phyloP scores from a whole-genome alignment of 441 rosid genomes.

The Pelargonium cotyledonis region DNA sequence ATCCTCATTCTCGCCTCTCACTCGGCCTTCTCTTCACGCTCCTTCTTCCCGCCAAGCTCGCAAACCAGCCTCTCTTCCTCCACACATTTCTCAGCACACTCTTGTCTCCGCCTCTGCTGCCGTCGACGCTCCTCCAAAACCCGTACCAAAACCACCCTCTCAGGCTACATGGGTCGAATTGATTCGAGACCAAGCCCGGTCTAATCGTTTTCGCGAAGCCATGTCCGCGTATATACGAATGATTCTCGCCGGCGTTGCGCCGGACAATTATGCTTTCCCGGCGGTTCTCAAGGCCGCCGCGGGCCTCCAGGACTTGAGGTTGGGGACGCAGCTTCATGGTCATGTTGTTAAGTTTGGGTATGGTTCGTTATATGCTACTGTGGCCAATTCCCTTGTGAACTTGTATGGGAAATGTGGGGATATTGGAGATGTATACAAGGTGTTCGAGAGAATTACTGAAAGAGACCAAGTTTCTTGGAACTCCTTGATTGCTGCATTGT shows the following conservation, averaged over 20 bases:
- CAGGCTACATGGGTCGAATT: conserved; percentile 56
- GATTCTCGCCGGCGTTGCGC: conserved; percentile 40
- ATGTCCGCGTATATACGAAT: conserved; percentile 52
- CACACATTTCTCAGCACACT: too few relatives aligned
- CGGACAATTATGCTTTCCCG: conserved; percentile 72
- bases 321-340: conserved; percentile 73
- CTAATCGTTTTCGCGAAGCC: conserved; percentile 57
- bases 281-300: conserved; percentile 63
- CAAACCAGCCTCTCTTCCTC: background rate
- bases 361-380: conserved; percentile 36
- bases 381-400: conserved; percentile 66
- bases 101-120: conserved; percentile 13
- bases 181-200: conserved; percentile 49
- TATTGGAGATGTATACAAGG: conserved; percentile 39
- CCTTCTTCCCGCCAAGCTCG: conserved; percentile 1
- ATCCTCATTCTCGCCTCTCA: conserved; percentile 9
- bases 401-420: conserved; percentile 63
- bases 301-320: conserved; percentile 39
- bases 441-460: conserved; percentile 69
- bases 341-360: conserved; percentile 68
- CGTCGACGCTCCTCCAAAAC: conserved; percentile 19
- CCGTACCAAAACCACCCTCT: conserved; percentile 24
- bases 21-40: conserved; percentile 18
- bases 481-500: conserved; percentile 58
- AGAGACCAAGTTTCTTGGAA: conserved; percentile 90